Conservation (phyloP, 1,139 yeast species). For the Pichia sp. region DNA sequence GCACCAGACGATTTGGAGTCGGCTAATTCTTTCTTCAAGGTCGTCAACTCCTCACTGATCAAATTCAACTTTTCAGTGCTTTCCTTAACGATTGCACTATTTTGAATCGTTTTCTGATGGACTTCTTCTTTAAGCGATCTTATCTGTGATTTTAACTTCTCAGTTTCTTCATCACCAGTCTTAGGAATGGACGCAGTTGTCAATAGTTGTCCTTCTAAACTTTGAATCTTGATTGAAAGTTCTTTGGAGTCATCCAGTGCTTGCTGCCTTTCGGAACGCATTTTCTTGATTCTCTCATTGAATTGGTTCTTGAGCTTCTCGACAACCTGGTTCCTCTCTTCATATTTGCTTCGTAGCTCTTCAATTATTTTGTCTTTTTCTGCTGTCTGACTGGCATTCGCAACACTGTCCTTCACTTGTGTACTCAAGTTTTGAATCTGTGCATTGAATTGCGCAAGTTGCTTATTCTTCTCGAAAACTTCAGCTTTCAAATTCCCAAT, state of each 20-base stretch:
- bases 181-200: background rate
- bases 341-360: conserved; percentile 12
- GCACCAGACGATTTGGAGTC: conserved; percentile 10
- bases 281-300: conserved; percentile 28
- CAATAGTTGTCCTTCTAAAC: conserved; percentile 15
- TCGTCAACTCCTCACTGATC: conserved; percentile 18
- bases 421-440: conserved; percentile 32
- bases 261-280: conserved; percentile 23
- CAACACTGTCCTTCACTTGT: conserved; percentile 28
- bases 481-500: conserved; percentile 37
- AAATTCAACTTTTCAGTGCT: conserved; percentile 15
- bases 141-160: conserved; percentile 18
- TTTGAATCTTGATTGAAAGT: conserved; percentile 17
- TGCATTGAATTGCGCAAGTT: conserved; percentile 30
- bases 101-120: conserved; percentile 17
- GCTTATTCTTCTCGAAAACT: conserved; percentile 39
- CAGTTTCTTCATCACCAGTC: conserved; percentile 12
- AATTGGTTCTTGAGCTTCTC: conserved; percentile 29
- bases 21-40: conserved; percentile 21
- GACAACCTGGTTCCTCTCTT: conserved; percentile 17
- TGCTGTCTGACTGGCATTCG: background rate
- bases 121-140: conserved; percentile 16
- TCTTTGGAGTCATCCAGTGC: conserved; percentile 21
- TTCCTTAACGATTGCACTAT: conserved; percentile 3
- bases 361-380: conserved; percentile 6